These are phyloP conservation scores for Ambrosiella cleistominuta DNA, from an alignment of 2,329 filamentous ascomycete species.

Conservation along the genomic window DNA sequence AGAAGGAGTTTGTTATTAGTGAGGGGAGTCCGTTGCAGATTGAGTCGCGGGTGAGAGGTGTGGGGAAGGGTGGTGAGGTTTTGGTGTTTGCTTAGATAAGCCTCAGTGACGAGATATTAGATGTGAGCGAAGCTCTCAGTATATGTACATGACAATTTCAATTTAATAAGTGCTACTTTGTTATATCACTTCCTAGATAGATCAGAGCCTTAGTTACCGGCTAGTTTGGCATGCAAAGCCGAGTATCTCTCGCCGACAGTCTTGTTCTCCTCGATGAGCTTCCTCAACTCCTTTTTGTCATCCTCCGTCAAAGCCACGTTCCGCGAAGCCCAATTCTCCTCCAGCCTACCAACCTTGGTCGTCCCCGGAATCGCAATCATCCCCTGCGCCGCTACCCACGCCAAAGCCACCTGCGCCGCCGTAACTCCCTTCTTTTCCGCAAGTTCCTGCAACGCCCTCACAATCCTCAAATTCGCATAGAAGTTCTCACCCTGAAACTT, in stretches of 20 bases:
- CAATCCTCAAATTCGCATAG: neutral
- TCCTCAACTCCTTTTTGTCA: neutral
- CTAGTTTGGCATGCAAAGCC: neutral
- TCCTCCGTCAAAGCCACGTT: neutral
- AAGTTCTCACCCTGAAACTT: neutral
- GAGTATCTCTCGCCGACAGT: neutral
- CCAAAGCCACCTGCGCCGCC: neutral
- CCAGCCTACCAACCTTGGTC: neutral
- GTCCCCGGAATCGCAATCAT: neutral
- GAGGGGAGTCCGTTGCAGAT: slow-evolving; percentile 47
- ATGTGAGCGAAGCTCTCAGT: too few species aligned
- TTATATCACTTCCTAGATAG: too few species aligned
- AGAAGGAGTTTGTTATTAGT: slow-evolving; percentile 36
- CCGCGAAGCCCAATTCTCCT: neutral
- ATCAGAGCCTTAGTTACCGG: neutral
- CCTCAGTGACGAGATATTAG: neutral
- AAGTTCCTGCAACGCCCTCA: neutral
- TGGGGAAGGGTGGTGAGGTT: slow-evolving; percentile 20
- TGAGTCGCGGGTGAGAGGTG: slow-evolving; percentile 35
- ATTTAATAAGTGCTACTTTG: neutral
- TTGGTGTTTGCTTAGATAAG: slow-evolving; percentile 11
- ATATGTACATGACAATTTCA: neutral
- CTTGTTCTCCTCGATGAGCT: neutral
- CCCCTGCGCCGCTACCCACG: neutral
- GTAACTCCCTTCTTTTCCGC: neutral